phyloP scores from a whole-genome alignment of 2,329 filamentous ascomycete genomes.

The Calonectria fujianensis region DNA sequence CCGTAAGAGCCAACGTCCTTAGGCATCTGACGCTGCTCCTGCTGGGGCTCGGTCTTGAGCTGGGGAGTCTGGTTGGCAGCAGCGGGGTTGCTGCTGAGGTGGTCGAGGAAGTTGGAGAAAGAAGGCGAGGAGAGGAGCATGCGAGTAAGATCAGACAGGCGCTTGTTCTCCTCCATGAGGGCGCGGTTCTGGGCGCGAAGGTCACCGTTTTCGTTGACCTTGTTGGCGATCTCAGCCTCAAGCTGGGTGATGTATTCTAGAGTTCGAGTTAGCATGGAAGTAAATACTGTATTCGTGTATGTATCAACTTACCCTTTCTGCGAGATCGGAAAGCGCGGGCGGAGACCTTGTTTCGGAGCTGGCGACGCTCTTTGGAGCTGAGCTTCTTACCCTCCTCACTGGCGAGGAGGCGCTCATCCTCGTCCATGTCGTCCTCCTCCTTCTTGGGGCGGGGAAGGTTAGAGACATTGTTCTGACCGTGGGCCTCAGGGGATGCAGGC shows the following conservation, averaged over 20 bases:
- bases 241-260: constrained; percentile 97
- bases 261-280: constrained; percentile 38
- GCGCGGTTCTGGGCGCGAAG: constrained; percentile 88
- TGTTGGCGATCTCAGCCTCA: constrained; percentile 89
- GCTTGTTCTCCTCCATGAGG: constrained; percentile 89
- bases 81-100: constrained; percentile 77
- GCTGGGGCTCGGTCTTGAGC: constrained; percentile 63
- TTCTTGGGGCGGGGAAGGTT: constrained; percentile 87
- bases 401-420: constrained; percentile 94
- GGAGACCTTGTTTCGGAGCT: constrained; percentile 99
- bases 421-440: constrained; percentile 99
- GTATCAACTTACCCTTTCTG: constrained; percentile 87
- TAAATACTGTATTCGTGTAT: background rate
- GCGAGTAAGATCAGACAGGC: constrained; percentile 84
- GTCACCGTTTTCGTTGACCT: constrained; percentile 88
- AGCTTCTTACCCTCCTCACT: constrained; percentile 99
- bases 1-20: constrained; percentile 81
- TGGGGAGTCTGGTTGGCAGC: constrained; percentile 62
- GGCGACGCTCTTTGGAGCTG: constrained; percentile 96
- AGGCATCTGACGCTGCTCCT: constrained; percentile 70
- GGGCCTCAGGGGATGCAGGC: constrained; percentile 70
- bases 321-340: constrained; percentile 98
- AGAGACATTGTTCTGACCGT: constrained; percentile 70
- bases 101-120: constrained; percentile 87
- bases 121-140: constrained; percentile 88